Evolutionary conservation across 2,329 filamentous ascomycete species (phyloP).

Genomic region (Pyricularia grisea): DNA sequence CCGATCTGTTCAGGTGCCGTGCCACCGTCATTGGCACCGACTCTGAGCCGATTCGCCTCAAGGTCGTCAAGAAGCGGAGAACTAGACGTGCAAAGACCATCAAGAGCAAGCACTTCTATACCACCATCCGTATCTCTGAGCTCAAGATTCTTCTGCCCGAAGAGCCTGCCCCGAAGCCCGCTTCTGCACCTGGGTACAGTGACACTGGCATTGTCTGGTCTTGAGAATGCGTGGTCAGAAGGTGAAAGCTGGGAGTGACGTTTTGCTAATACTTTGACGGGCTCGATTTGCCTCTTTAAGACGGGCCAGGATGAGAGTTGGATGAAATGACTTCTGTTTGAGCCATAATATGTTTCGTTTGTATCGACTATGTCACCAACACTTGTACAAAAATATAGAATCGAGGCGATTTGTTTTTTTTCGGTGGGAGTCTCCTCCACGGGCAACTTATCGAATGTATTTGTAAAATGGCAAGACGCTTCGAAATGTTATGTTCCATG

Average conservation of each 20-base stretch:
- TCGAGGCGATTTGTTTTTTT: slow-evolving; percentile 5
- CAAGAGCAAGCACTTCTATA: slow-evolving; percentile 85
- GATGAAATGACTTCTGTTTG: background rate
- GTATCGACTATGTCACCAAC: background rate
- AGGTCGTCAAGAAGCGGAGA: slow-evolving; percentile 74
- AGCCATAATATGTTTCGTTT: background rate
- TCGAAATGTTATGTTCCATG: background rate
- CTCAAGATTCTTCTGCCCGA: slow-evolving; percentile 44
- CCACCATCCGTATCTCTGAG: slow-evolving; percentile 76
- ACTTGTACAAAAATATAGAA: slow-evolving; percentile 16
- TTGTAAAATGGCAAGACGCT: background rate
- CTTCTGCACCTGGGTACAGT: background rate
- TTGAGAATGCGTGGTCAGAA: background rate
- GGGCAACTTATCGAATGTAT: background rate
- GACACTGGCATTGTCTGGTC: background rate
- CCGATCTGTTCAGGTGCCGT: slow-evolving; percentile 74
- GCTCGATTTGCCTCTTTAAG: background rate
- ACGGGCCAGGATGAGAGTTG: background rate
- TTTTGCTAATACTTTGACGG: background rate
- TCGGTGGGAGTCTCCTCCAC: background rate
- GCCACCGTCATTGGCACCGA: slow-evolving; percentile 80
- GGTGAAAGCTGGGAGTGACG: background rate
- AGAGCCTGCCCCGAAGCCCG: background rate
- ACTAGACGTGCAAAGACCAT: slow-evolving; percentile 66
- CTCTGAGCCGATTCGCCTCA: slow-evolving; percentile 65